Percentiles rank a stretch among this genome's conserved stretches.
phyloP scores from a whole-genome alignment of 192 early-diverging fungal genomes.

The Backusella sp. region DNA sequence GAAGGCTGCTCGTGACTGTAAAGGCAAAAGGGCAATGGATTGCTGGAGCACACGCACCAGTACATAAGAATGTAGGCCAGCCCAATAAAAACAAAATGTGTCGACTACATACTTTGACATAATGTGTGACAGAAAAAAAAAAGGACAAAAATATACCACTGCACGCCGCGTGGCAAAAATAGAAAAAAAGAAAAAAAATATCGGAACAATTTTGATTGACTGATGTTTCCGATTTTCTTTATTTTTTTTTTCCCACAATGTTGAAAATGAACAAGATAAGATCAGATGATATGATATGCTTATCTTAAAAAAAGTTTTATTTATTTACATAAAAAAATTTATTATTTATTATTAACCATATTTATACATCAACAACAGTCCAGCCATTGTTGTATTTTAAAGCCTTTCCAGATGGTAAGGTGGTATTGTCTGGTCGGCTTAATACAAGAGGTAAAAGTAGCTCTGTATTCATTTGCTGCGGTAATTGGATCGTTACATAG shows the following conservation, averaged over 20 bases:
- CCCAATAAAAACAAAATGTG: constrained; percentile 28
- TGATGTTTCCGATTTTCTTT: not conserved
- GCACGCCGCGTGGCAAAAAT: not conserved
- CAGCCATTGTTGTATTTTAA: constrained; percentile 1
- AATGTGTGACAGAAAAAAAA: not conserved
- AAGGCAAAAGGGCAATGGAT: constrained; percentile 14
- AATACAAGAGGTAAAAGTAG: not conserved
- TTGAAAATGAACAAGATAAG: not conserved
- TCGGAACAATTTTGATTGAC: constrained; percentile 1
- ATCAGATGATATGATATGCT: not conserved
- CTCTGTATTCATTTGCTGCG: not conserved
- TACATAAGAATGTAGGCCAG: constrained; percentile 10
- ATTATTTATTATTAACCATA: not conserved
- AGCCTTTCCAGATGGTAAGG: not conserved
- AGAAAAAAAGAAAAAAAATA: not conserved
- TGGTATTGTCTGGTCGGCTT: not conserved
- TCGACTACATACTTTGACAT: constrained; percentile 10
- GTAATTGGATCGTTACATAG: not conserved
- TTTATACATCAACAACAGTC: constrained; percentile 6
- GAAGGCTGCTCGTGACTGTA: not conserved
- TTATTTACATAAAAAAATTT: constrained; percentile 8
- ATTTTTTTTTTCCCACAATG: not conserved
- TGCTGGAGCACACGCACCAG: constrained; percentile 10
- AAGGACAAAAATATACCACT: not conserved
- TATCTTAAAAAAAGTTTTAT: constrained; percentile 11